Evolutionary conservation across 129 eudicot species (phyloP), one percentile per base, ranked within the genome.

Genomic region (Escallonia rubra): DNA sequence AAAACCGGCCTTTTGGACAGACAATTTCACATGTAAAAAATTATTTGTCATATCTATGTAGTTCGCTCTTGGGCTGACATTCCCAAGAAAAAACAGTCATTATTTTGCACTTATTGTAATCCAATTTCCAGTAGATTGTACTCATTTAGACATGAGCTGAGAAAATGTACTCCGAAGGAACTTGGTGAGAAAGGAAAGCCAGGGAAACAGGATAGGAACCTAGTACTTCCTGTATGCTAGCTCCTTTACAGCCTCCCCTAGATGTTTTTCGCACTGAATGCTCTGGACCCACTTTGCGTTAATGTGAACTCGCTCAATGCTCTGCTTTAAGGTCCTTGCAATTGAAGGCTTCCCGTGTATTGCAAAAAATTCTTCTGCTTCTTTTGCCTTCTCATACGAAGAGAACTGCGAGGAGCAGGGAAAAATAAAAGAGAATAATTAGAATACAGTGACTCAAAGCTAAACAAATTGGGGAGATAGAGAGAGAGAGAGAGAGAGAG

Each of bases 251-350:
- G 77, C 84, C 7, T 77, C 80, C 4, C 83, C 82, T 15, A 94
- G 93, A 58, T 75, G 66, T 61, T 90, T 81, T 74, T 94, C 99
- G 6, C 70, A 82, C 47, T 76, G 84, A 67, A 90, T 71, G 73
- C 81, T 77, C 65, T 87, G 72, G 52, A 87, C 96, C 99, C 99
- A 94, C 34, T 78, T 80, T 39, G 99, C 82, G 39, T 94, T 89
- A 11, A 89, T 87, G 47, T 81, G 76, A 71, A 94, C 81, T 50
- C 96, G 72, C 82, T 94, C 99, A 9, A 87, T 59, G 83, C 99
- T 94, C 79, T 94, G 99, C 82, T 81, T 94, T 85, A 94, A 72
- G 10, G 99, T 94, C 79, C 99, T 94, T 10, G 87, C 78, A 34
- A 94, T 84, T 55, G 83, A 82, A 38, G 96, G 90, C 87, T 84